Evolutionary conservation across 2,329 filamentous ascomycete species (phyloP), one percentile per base, ranked within the genome.

Genomic region (Raffaelea arxii): DNA sequence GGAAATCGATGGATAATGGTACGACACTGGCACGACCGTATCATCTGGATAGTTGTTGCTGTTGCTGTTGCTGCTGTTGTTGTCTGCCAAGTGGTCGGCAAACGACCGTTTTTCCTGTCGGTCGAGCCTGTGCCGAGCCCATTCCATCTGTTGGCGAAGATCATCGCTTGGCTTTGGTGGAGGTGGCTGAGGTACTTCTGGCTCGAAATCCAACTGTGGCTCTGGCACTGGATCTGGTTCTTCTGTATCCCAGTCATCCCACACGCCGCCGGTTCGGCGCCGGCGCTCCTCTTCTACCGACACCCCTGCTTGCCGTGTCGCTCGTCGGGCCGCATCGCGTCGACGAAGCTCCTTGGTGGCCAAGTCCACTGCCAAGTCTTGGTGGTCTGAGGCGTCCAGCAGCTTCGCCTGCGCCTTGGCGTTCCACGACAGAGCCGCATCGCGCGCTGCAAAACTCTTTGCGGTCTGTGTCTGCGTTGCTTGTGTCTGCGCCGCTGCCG

Each of bases 321-420:
- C 74, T 52, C 68, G 74, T 50, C 78, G 71, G 37, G 70, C 72
- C 14, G 75, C 78, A 55, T 85, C 81, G 53, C 87, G 72, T 37
- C 84, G 73, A 47, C 67, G 70, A 48, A 89, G 75, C 62, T 94
- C 87, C 46, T 77, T 76, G 51, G 82, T 80, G 1, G 87, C 87
- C 25, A 94, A 63, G 53, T 83, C 77, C 6, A 94, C 80, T 1
- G 88, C 89, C 40, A 94, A 65, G 11, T 90, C 82, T 51, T 80
- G 76, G 51, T 94, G 72, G 47, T 88, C 78, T 1, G 73, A 74
- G 1, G 84, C 84, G 56, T 86, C 80, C 14, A 94, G 65, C 1
- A 86, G 72, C 53, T 73, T 75, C 1, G 72, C 69, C 11, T 70
- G 60, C 2, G 62, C 55, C 4, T 55, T 50, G n/a, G 59, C 52